Evolutionary conservation across 805 yeast species (phyloP), one percentile per base, ranked within the genome.

Genomic region (Scheffersomyces lignosus): DNA sequence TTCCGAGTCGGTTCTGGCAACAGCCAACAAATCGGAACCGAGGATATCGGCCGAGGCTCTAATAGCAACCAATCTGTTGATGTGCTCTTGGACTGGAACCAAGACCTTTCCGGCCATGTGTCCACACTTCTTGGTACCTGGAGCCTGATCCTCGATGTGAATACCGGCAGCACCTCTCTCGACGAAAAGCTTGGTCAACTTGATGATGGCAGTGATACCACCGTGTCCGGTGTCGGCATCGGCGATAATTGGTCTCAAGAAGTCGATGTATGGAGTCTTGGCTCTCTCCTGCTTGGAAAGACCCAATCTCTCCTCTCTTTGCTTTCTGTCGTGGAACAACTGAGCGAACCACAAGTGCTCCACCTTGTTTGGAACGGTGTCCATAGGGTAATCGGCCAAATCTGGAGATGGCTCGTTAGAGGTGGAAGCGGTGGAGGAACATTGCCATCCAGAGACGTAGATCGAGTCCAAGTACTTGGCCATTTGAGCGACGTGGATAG

Each of bases 171-270:
- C 99, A 66, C 98, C 98, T 56, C 95, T 81, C 73, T 91, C 98
- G 53, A 91, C 87, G 61, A 91, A 91, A 81, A 91, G 75, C 73
- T 91, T 91, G 56, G 96, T 89, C 63, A 91, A 79, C 71, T 91
- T 91, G 71, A 89, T 84, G 51, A 88, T 88, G 39, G 98, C 98
- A 42, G 98, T 90, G 54, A 89, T 77, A 62, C 99, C 98, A 69
- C 99, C 99, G 64, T 91, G 98, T 52, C 99, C 99, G 40, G 98
- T 93, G 69, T 91, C 99, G 50, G 91, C 99, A 63, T 91, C 99
- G 29, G 98, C 98, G 53, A 91, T 77, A 52, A 91, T 87, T 41
- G 99, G 99, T 54, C 96, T 81, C 60, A 91, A 70, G 66, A 85
- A 91, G 71, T 91, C 99, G 38, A 73, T 83, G 66, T 82, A 80